Evolutionary conservation across 345 rosid genomes (phyloP), one percentile per base, ranked within the genome.

Genomic region (Diplotaxis tenuifolia): DNA sequence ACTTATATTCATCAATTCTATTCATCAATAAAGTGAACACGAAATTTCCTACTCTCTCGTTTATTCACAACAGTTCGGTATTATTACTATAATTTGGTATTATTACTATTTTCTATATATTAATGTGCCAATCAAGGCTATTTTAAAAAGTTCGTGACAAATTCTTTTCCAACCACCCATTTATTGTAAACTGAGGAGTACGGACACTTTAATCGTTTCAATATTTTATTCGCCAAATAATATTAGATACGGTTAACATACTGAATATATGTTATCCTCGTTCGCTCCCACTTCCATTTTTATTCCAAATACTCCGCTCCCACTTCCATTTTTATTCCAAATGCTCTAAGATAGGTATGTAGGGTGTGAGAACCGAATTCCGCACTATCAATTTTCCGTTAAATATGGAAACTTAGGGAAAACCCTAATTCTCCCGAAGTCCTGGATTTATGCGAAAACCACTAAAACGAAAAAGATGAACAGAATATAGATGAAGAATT

Each of bases 261-360:
- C 45, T 22, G 68, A 71, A 71, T 32, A 71, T 72, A 34, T 62
- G 62, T 72, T 62, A 62, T 71, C 69, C 62, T 52, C 38, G 69
- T 72, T 62, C 62, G 31, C 62, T 72, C 29, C 75, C 68, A 72
- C 75, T 72, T 34, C 25, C 40, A 62, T 23, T 23, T 71, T 62
- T 52, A 49, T 71, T 49, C 60, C 18, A 42, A 47, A 70, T 70
- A 4, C 66, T 29, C 16, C n/a, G n/a, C n/a, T n/a, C n/a, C n/a
- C n/a, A n/a, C n/a, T 72, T 34, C 25, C 40, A 62, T 23, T 23
- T 71, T 62, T 52, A 49, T 71, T 49, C 60, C 18, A 42, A 47
- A 70, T 70, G 7, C 66, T 29, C 16, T 28, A 28, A 45, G 18
- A 71, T 60, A 20, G 38, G 4, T 29, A 32, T 20, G 68, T 62